A percentile compares a stretch with the other conserved stretches of the same genome.
Evolutionary conservation across 2,329 filamentous ascomycete species (phyloP).

Genomic region (Colletotrichum nymphaeae): DNA sequence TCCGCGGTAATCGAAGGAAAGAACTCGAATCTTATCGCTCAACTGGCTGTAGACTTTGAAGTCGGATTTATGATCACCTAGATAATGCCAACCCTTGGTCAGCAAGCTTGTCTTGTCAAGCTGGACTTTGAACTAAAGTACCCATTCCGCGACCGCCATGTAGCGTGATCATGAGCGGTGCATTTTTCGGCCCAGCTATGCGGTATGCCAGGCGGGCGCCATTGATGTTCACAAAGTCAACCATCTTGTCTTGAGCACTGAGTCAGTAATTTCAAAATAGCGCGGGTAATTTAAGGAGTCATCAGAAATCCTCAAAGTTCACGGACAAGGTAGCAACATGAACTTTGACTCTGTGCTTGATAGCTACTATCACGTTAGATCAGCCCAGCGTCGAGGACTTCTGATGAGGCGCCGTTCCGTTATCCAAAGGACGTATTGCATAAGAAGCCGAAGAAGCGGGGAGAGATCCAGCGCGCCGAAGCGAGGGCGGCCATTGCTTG

Average conservation of each 20-base stretch:
- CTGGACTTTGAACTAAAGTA: constrained; percentile 14
- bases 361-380: not conserved
- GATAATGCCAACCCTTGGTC: not conserved
- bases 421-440: not conserved
- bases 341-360: not conserved
- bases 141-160: constrained; percentile 51
- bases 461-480: not conserved
- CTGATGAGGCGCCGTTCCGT: not conserved
- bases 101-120: not conserved
- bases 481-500: not conserved
- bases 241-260: not conserved
- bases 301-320: not conserved
- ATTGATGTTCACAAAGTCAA: constrained; percentile 46
- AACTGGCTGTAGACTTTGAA: constrained; percentile 46
- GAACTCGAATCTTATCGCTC: constrained; percentile 42
- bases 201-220: constrained; percentile 47
- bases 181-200: constrained; percentile 42
- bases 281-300: too few relatives aligned
- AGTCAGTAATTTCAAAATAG: not conserved
- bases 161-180: constrained; percentile 49
- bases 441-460: constrained; percentile 15
- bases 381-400: not conserved
- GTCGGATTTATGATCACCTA: constrained; percentile 48
- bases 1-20: constrained; percentile 51
- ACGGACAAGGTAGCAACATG: not conserved